Conservation (phyloP, 345 rosid genomes). For the Linum lewisii region DNA sequence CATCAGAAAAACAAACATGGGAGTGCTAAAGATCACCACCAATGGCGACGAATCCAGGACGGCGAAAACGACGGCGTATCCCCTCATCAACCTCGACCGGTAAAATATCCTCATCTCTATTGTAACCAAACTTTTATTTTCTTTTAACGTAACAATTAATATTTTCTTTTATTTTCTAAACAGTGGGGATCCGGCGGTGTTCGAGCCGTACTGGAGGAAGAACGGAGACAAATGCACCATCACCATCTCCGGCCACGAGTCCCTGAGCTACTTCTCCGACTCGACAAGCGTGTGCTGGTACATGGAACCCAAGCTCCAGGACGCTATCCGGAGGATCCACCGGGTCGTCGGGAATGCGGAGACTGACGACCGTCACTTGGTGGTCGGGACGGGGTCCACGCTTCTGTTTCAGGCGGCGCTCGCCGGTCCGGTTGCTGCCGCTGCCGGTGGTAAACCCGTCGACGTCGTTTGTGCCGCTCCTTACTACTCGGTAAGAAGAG, state of each 20-base stretch:
- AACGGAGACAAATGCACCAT: constrained; percentile 52
- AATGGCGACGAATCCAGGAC: no score
- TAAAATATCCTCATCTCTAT: constrained; percentile 9
- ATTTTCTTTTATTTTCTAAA: constrained; percentile 5
- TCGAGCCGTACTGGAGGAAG: constrained; percentile 61
- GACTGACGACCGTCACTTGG: constrained; percentile 34
- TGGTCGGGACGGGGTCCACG: constrained; percentile 87
- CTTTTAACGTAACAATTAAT: no score
- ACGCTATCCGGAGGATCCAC: constrained; percentile 59
- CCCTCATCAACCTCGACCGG: constrained; percentile 37
- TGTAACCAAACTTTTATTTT: not conserved
- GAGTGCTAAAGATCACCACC: no score
- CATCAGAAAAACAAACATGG: no score
- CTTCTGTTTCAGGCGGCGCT: constrained; percentile 70
- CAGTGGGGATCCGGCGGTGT: constrained; percentile 93
- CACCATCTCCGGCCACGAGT: constrained; percentile 46
- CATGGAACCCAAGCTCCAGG: constrained; percentile 46
- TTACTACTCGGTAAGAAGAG: constrained; percentile 66
- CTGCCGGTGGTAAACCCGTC: constrained; percentile 34
- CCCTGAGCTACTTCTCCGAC: constrained; percentile 86
- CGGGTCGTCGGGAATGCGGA: constrained; percentile 52
- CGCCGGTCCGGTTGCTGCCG: constrained; percentile 40
- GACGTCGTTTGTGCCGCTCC: constrained; percentile 86
- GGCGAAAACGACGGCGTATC: no score
- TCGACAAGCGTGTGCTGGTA: constrained; percentile 58